Base-by-base conservation (phyloP, 2,329 filamentous ascomycete species). In the Curvularia eragrostidis region DNA sequence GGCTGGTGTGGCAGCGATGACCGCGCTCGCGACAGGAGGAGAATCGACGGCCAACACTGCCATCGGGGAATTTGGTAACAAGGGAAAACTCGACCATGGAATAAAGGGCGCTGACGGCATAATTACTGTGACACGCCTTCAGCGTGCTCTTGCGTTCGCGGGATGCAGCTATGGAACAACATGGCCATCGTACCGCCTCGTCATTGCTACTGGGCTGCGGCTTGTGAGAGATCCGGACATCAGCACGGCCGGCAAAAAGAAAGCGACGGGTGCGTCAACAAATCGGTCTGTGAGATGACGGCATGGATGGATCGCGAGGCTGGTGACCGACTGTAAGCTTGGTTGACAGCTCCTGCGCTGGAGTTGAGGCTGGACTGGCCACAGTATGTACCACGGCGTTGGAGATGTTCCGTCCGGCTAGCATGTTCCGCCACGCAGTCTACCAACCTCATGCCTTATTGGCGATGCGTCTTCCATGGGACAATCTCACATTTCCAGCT, bases 201-300 rank as follows among this genome's bases (percentile, higher is more conserved):
- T 42, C 26, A 36, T 19, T 54, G 23, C 19, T 51, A 30, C 43
- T 26, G 21, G n/a, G 26, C 48, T 39, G 44, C 54, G 51, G 55
- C 24, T 51, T 44, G 46, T 46, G 51, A 23, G 46, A 54, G 51
- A 58, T 58, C 46, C 34, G 46, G 19, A 24, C n/a, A 21, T 30
- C 43, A 34, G 21, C 23, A 32, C 23, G 19, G 32, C 26, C 24
- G 46, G 24, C 32, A 36, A 39, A 43, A 58, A 39, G 36, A 39
- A 48, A 49, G 48, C 54, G 30, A 36, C 26, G 21, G 12, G 9
- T 30, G 38, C 24, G 26, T 47, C 39, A 19, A 26, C 15, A 38
- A 7, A 26, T 32, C 42, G 38, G 28, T 21, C 38, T 23, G 15
- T 42, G 38, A 12, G 48, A 24, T 38, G 34, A 28, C 18, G 30